A percentile compares a stretch with the other conserved stretches of the same genome.
These are phyloP conservation scores for Ophiostoma angusticollis DNA, from an alignment of 2,329 filamentous ascomycete species.

Conservation along the genomic window DNA sequence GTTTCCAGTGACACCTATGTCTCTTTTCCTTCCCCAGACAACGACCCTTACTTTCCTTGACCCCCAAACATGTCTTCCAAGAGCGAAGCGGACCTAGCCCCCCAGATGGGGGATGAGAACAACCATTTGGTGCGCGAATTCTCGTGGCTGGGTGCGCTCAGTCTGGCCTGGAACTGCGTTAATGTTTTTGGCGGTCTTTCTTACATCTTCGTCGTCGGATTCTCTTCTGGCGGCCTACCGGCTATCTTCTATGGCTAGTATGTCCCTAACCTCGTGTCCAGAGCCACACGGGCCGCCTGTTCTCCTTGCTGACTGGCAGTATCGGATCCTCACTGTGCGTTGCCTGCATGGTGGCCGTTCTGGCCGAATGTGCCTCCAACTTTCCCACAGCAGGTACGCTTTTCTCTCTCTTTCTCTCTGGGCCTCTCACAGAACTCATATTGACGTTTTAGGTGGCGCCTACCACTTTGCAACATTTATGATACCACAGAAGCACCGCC, in stretches of 20 bases:
- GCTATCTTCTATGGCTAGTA: background rate
- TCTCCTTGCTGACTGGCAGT: background rate
- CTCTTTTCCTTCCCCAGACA: background rate
- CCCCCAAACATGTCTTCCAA: background rate
- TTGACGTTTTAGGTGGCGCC: background rate
- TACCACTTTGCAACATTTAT: background rate
- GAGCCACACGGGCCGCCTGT: background rate
- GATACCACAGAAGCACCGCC: background rate
- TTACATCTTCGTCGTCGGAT: background rate
- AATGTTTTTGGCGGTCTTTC: background rate
- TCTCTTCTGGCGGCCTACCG: background rate
- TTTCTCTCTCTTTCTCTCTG: no score
- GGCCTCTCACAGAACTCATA: no score
- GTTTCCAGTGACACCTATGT: no score
- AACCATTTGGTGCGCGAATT: background rate
- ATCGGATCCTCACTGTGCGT: background rate
- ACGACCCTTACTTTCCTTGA: no score
- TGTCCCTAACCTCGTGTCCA: background rate
- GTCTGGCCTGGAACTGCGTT: background rate
- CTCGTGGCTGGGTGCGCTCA: background rate
- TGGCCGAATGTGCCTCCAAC: background rate
- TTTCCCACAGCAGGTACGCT: background rate
- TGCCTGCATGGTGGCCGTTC: background rate
- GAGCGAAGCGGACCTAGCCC: no score
- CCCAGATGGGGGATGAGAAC: no score